phyloP scores from a whole-genome alignment of 805 yeast species.

The Saccharomycopsis sp. region DNA sequence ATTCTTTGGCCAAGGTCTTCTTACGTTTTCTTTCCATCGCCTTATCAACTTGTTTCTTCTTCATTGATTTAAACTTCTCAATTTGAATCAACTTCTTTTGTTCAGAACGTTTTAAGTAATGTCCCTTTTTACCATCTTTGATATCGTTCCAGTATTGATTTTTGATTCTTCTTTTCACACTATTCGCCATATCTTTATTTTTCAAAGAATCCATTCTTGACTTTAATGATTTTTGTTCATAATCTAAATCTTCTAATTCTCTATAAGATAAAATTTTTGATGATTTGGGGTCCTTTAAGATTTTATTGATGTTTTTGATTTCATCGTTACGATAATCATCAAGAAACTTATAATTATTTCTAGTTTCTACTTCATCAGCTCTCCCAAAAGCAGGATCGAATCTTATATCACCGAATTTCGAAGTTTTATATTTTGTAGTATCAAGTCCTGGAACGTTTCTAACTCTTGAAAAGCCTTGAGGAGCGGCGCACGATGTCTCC shows the following conservation, averaged over 20 bases:
- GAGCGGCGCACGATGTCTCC: slow-evolving; percentile 64
- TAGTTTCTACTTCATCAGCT: slow-evolving; percentile 59
- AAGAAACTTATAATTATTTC: slow-evolving; percentile 74
- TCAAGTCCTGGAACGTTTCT: slow-evolving; percentile 19
- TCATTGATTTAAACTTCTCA: slow-evolving; percentile 70
- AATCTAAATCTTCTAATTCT: slow-evolving; percentile 44
- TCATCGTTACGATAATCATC: slow-evolving; percentile 80
- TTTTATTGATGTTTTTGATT: slow-evolving; percentile 43
- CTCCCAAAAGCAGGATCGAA: slow-evolving; percentile 87
- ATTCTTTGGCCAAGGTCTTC: slow-evolving; percentile 75
- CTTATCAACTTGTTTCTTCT: slow-evolving; percentile 61
- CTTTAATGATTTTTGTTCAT: slow-evolving; percentile 49
- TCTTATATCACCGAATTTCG: slow-evolving; percentile 67
- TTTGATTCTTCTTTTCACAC: slow-evolving; percentile 53
- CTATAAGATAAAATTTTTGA: slow-evolving; percentile 29
- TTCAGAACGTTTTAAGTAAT: slow-evolving; percentile 58
- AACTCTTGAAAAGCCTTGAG: slow-evolving; percentile 48
- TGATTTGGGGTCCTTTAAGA: slow-evolving; percentile 45
- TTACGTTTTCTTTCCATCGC: slow-evolving; percentile 81
- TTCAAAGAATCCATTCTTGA: slow-evolving; percentile 59
- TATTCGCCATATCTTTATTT: slow-evolving; percentile 63
- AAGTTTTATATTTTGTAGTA: slow-evolving; percentile 28
- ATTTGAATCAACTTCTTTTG: slow-evolving; percentile 64
- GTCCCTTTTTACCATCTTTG: slow-evolving; percentile 42
- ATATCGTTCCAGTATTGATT: slow-evolving; percentile 36